Base-by-base conservation (phyloP, 2,329 filamentous ascomycete genomes). In the Penicillium sp. region DNA sequence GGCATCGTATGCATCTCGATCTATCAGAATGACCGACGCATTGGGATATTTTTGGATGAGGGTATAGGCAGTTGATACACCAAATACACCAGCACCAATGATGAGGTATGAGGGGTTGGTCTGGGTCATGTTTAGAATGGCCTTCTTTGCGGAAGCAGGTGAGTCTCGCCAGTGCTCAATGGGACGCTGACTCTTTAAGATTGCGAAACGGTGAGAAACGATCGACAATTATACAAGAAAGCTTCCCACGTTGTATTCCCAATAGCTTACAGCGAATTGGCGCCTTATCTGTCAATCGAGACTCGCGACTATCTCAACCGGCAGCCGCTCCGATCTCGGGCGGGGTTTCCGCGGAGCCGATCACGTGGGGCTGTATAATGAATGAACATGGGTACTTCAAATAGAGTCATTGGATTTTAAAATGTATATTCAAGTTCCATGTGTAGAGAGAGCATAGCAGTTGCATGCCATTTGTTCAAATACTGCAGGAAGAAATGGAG, bases 1-100 rank as follows among this genome's bases (percentile, higher is more conserved):
- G 19, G 71, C 71, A 23, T 73, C 70, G 52, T 71, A 73, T 51
- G 69, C 69, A 58, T 73, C 67, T 45, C 67, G 60, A 35, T 69
- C 67, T 1, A 69, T 58, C 2, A 69, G 62, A 8, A 64, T 68
- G 16, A 69, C 55, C 7, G 62, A 66, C 3, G 67, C 65, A 60
- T 69, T 66, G 53, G 67, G 67, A 16, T 69, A 69, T 35, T 68
- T 69, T 39, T 62, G 66, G 26, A 69, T 69, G 5, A 69, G 64
- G 42, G 67, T 61, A 27, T 68, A 69, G 54, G 67, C 67, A 6
- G 67, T 69, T 29, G 67, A 69, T 4, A 69, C 67, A 21, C 67
- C 67, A 26, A 69, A 69, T 29, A 69, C 67, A 23, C 67, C 67
- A 1, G 66, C 64, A 10, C 66, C 66, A n/a, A 68, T 62, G 21